Evolutionary conservation across 1,284 basidiomycete genomes (phyloP).

Genomic region (Laetiporus sulphureus): DNA sequence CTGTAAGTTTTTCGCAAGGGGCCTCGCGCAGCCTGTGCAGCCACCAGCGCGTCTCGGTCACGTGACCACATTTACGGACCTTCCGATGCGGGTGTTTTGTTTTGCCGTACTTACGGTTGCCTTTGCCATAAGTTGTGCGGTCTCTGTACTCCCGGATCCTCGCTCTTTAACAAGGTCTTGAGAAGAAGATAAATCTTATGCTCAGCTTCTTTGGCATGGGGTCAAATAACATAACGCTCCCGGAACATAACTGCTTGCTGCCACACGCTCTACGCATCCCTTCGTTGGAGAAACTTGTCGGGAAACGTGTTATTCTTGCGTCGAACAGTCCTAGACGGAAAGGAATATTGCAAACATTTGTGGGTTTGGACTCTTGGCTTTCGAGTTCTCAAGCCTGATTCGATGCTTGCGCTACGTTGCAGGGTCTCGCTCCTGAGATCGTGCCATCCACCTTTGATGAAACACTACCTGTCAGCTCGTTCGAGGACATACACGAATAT

Average conservation of each 20-base stretch:
- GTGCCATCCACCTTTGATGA: slow-evolving; percentile 88
- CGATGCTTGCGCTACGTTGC: slow-evolving; percentile 3
- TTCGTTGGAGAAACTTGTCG: slow-evolving; percentile 62
- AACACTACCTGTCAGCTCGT: slow-evolving; percentile 65
- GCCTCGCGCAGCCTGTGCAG: no score
- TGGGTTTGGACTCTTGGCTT: slow-evolving; percentile 31
- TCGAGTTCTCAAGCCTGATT: background rate
- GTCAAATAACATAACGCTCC: slow-evolving; percentile 18
- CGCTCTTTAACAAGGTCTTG: no score
- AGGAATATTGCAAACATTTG: slow-evolving; percentile 78
- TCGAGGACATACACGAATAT: slow-evolving; percentile 83
- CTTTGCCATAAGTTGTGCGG: no score
- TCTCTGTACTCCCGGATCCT: no score
- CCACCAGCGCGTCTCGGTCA: no score
- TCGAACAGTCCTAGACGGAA: slow-evolving; percentile 82
- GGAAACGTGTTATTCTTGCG: slow-evolving; percentile 78
- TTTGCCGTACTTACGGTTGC: no score
- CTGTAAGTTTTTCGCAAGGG: no score
- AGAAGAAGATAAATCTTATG: no score
- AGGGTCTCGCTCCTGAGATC: slow-evolving; percentile 86
- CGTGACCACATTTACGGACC: no score
- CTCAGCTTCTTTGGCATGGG: slow-evolving; percentile 25
- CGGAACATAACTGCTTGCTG: slow-evolving; percentile 44
- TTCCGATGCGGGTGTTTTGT: no score
- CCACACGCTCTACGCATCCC: slow-evolving; percentile 66